These are phyloP conservation scores for Talaromyces nanjingensis DNA, from an alignment of 495 filamentous ascomycete species.

Conservation along the genomic window DNA sequence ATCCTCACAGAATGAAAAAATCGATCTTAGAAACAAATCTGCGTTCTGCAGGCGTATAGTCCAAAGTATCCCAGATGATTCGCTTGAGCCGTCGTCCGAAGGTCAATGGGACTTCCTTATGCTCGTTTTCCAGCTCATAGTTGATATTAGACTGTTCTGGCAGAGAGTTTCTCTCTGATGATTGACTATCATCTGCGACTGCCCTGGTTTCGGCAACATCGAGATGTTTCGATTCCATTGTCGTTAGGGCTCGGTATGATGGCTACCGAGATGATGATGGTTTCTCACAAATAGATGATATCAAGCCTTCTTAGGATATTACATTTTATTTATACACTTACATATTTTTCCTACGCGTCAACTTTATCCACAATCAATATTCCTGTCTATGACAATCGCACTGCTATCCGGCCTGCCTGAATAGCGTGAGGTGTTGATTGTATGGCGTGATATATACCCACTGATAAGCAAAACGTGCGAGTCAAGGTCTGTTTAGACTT, in stretches of 20 bases:
- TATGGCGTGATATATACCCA: not conserved
- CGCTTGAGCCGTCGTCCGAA: not conserved
- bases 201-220: not conserved
- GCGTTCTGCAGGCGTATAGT: slow-evolving; percentile 1
- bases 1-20: not conserved
- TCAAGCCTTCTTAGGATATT: not conserved
- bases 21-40: slow-evolving; percentile 3
- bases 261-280: not conserved
- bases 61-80: not conserved
- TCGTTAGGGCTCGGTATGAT: not conserved
- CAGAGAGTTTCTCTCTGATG: not conserved
- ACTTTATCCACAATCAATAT: not conserved
- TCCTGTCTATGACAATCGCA: not conserved
- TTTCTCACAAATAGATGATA: not conserved
- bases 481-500: not conserved
- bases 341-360: not conserved
- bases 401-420: not conserved
- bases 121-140: not conserved
- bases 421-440: not conserved
- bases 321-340: not conserved
- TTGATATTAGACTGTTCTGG: not conserved
- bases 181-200: not conserved
- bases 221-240: not conserved
- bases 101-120: not conserved
- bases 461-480: not conserved